These are phyloP conservation scores for Neofusicoccum laricinum DNA, from an alignment of 2,329 filamentous ascomycete species.

Conservation along the genomic window DNA sequence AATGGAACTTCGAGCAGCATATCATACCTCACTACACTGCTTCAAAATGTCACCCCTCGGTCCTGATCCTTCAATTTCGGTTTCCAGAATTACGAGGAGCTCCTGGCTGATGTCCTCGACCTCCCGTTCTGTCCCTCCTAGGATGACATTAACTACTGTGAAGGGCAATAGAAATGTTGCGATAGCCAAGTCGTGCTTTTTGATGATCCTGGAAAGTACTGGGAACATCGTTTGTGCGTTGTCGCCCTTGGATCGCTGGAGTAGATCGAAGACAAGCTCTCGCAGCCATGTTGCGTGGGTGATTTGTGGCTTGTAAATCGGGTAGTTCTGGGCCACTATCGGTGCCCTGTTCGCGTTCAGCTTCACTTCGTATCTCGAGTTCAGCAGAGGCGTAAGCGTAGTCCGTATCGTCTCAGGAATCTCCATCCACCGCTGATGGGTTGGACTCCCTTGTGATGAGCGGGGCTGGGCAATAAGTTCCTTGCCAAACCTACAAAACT, in stretches of 20 bases:
- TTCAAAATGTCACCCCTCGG: constrained; percentile 73
- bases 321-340: constrained; percentile 54
- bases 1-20: neutral
- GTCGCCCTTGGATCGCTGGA: constrained; percentile 71
- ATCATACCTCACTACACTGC: constrained; percentile 77
- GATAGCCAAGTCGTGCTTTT: constrained; percentile 80
- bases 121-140: constrained; percentile 66
- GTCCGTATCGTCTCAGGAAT: constrained; percentile 77
- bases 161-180: constrained; percentile 88
- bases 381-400: constrained; percentile 82
- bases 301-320: constrained; percentile 68
- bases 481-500: constrained; percentile 69
- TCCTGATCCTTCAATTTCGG: constrained; percentile 53
- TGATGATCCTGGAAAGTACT: constrained; percentile 76
- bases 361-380: constrained; percentile 67
- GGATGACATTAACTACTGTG: constrained; percentile 75
- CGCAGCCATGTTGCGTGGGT: constrained; percentile 80
- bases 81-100: constrained; percentile 69
- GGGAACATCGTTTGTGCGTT: constrained; percentile 77
- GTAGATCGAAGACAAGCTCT: constrained; percentile 74
- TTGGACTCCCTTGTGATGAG: constrained; percentile 55
- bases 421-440: constrained; percentile 71
- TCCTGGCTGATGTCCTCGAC: constrained; percentile 67
- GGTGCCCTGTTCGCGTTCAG: constrained; percentile 49
- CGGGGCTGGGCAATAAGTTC: constrained; percentile 50